Base-by-base conservation (phyloP, 768 basidiomycete genomes). In the Suillus tomentosus region DNA sequence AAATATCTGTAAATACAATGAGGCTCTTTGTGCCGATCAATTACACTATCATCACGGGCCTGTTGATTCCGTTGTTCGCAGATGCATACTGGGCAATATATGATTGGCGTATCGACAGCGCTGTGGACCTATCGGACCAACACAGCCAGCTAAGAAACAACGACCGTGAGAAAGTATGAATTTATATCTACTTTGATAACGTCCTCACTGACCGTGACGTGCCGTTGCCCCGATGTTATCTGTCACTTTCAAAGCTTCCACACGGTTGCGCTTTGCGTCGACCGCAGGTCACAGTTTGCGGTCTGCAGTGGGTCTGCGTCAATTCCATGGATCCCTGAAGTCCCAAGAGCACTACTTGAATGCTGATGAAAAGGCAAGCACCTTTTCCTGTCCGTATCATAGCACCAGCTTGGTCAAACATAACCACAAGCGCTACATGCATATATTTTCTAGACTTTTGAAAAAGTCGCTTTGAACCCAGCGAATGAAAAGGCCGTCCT, bases 401-500 rank as follows among this genome's bases (percentile, higher is more conserved):
- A 39, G 14, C 70, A 71, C 2, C 15, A 50, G 36, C 34, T 60
- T 43, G 14, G 19, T 17, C 64, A 45, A 45, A 57, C 5, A 64
- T 59, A 55, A 59, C 22, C 37, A 31, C 37, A 45, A 61, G 65
- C 40, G 24, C 63, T 55, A 42, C 59, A 61, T 19, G 34, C 15
- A 43, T 13, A 47, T 31, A 3, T 31, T 34, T n/a, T 55, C 42
- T 62, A 83, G 81, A 77, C 72, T 2, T 81, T 82, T 64, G 42
- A 67, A 57, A 69, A 69, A 31, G 73, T 79, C 2, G 73, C 65
- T 14, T 67, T 77, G n/a, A 70, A 70, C 45, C 70, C 50, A 62
- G 74, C 80, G 34, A 79, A 79, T 60, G 81, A 82, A 62, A 83
- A 85, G 56, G 75, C 90, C 31, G 83, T 89, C 48, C 76, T 93